Base-by-base conservation (phyloP, 1,284 basidiomycete species). In the Tilletia caries region DNA sequence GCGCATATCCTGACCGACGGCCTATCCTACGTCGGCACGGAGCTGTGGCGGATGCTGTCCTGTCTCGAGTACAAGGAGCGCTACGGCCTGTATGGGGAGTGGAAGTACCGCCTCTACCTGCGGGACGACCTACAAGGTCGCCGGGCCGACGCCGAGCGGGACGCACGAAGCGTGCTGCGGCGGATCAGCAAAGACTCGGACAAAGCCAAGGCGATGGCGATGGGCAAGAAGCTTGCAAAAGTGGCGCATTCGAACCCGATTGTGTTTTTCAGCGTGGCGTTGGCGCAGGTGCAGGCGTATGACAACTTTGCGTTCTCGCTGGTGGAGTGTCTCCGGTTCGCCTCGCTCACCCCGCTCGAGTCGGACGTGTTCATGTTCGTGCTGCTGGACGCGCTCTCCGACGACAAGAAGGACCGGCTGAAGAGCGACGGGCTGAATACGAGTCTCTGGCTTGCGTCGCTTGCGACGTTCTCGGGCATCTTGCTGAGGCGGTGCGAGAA, bases 271-370 rank as follows among this genome's bases (percentile, higher is more conserved):
- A 85, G 88, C 18, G 91, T 92, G 70, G 93, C 92, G 0, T 89
- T 98, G 66, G 90, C 91, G 75, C 96, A 98, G 84, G 91, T 98
- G 70, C 95, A 95, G 89, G 90, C 93, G 23, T 99, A 98, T 81
- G 92, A 96, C 79, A 99, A 98, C 83, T 86, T 98, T 72, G 93
- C 93, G 20, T 88, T 88, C 60, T 92, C 93, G 37, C 90, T 98
- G 68, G 91, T 98, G 46, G 92, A 94, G 75, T 90, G 91, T n/a
- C 87, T 94, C 75, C 88, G 91, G 79, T 96, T 92, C 84, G 58
- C 32, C 13, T 10, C 25, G 18, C 88, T 95, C 71, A 93, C 92
- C 1, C 89, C 90, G 73, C 91, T 98, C 87, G 92, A 92, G 32
- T 95, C 94, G 81, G 96, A 98, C 80, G 91, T 97, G 15, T 87